A percentile compares a stretch with the other conserved stretches of the same genome.
phyloP scores from a whole-genome alignment of 1,139 yeast genomes.

The Pneumocystis wakefieldiae region DNA sequence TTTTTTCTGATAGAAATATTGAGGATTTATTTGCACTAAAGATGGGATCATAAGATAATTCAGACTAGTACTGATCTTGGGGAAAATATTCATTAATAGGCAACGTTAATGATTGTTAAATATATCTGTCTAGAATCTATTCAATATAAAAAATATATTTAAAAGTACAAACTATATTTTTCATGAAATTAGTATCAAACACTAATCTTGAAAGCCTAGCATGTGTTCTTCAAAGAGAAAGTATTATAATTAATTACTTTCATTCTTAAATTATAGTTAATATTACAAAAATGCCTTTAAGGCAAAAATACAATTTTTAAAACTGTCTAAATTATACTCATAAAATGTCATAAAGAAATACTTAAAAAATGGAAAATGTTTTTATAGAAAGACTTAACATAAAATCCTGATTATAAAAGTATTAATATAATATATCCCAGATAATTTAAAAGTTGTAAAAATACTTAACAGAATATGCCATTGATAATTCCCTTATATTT shows the following conservation, averaged over 20 bases:
- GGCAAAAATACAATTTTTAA: not conserved
- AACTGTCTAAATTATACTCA: not conserved
- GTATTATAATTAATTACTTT: not conserved
- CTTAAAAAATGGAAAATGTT: not conserved
- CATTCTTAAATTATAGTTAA: not conserved
- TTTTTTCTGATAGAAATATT: not conserved
- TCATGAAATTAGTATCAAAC: not conserved
- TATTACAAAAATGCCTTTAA: not conserved
- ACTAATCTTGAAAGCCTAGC: not conserved
- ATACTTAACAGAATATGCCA: not conserved
- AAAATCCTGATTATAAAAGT: not conserved
- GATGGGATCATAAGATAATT: not conserved
- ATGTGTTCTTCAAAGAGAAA: not conserved
- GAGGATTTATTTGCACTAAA: not conserved
- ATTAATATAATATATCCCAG: not conserved
- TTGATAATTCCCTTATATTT: constrained; percentile 1
- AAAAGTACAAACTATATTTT: not conserved
- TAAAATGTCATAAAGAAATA: not conserved
- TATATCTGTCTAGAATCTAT: not conserved
- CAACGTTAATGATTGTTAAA: not conserved
- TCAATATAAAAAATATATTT: not conserved
- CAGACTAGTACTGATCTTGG: not conserved
- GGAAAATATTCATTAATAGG: not conserved
- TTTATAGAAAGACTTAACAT: not conserved
- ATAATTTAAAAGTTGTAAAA: not conserved